Evolutionary conservation across 83 land plant species (phyloP).

Genomic region (Larix sibirica): DNA sequence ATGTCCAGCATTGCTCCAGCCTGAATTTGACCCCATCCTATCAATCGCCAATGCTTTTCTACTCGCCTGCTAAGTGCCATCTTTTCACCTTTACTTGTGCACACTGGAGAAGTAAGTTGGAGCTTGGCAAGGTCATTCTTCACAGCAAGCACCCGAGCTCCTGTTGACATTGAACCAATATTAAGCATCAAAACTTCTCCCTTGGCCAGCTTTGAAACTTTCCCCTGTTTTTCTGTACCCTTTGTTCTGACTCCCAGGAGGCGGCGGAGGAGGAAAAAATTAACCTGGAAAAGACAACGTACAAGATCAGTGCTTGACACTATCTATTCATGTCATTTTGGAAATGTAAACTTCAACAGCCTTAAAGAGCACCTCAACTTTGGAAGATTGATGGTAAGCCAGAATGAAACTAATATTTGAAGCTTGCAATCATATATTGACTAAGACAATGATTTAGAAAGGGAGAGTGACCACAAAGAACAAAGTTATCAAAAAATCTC

Average conservation of each 20-base stretch:
- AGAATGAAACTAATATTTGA: too few relatives aligned
- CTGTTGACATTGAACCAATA: slow-evolving; percentile 99
- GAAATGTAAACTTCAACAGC: too few relatives aligned
- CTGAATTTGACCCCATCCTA: slow-evolving; percentile 99
- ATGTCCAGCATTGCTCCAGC: slow-evolving; percentile 90
- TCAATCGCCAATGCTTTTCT: slow-evolving; percentile 99
- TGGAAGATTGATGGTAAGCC: too few relatives aligned
- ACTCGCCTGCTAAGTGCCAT: slow-evolving; percentile 95
- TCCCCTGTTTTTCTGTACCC: slow-evolving; percentile 96
- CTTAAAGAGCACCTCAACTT: too few relatives aligned
- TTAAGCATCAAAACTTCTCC: slow-evolving; percentile 94
- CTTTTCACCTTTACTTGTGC: slow-evolving; percentile 97
- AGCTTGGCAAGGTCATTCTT: slow-evolving; percentile 95
- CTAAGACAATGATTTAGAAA: too few relatives aligned
- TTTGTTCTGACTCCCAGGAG: slow-evolving; percentile 95
- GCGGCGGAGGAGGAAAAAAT: slow-evolving; percentile 90
- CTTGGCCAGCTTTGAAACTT: slow-evolving; percentile 89
- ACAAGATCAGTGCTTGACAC: too few relatives aligned
- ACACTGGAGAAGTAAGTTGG: slow-evolving; percentile 96
- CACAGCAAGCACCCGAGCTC: slow-evolving; percentile 94
- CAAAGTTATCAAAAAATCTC: too few relatives aligned
- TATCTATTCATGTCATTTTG: too few relatives aligned
- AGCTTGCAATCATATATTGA: too few relatives aligned
- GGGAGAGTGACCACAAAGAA: too few relatives aligned
- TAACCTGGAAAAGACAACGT: slow-evolving; percentile 51